Base-by-base conservation (phyloP, 306 rosid species). In the Quercus gilva region DNA sequence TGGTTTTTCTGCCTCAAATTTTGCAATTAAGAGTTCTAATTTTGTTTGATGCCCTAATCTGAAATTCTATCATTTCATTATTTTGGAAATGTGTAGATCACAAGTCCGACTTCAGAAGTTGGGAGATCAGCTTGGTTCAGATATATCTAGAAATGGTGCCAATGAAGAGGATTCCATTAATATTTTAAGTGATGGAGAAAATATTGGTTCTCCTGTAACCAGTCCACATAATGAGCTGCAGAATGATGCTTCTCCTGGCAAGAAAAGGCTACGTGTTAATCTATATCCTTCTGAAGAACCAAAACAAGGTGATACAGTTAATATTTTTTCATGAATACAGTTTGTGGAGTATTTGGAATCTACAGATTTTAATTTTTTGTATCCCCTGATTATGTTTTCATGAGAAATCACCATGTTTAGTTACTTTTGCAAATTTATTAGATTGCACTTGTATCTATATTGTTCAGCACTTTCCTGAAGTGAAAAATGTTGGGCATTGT, bases 131-230 rank as follows among this genome's bases (percentile, higher is more conserved):
- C 96, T 93, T 86, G 90, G 82, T 75, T 85, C 88, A 3, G 96
- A 93, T 83, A 80, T 89, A 71, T 56, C 87, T 85, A 87, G 82
- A 84, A 79, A 67, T 82, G 87, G 84, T 83, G 89, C 79, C 74
- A 88, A 84, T 71, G 99, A 89, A 85, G 98, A 96, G 87, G 98
- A 93, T 80, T 86, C 86, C 79, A 87, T 93, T 61, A 91, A 96
- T 87, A 85, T 96, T 78, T 79, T 93, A 15, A 86, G 97, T 78
- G 93, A 93, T 75, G 96, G 90, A 68, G 99, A 93, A 80, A 83
- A 86, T n/a, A 71, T 73, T 72, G 87, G 88, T 69, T 85, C 76
- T 67, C 91, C 79, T 82, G 71, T 80, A 20, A 81, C 60, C 58
- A 78, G 76, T 78, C 83, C 86, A 81, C 80, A 76, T 74, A 87